phyloP scores from a whole-genome alignment of 352 stramenopile species.

The Peronospora farinosa region DNA sequence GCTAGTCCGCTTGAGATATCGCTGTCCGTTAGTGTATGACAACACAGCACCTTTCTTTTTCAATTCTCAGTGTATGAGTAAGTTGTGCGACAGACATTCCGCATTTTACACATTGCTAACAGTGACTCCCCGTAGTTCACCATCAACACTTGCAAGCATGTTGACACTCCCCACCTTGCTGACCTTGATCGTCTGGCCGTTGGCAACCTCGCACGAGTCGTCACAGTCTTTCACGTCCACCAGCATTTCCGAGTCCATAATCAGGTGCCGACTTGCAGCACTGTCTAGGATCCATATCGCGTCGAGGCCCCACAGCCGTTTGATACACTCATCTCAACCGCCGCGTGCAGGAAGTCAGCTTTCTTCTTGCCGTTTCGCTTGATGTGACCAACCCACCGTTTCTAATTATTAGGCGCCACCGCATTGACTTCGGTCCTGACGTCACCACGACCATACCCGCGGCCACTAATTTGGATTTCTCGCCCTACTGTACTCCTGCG shows the following conservation, averaged over 20 bases:
- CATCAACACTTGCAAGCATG: neutral
- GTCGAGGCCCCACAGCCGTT: neutral
- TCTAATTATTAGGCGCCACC: no score
- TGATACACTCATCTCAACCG: neutral
- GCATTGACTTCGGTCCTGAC: no score
- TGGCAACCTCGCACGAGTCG: neutral
- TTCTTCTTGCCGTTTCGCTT: neutral
- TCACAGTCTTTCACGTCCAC: neutral
- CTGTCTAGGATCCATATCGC: neutral
- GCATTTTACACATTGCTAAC: constrained; percentile 1
- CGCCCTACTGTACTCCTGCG: neutral
- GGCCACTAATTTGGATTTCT: neutral
- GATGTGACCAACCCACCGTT: neutral
- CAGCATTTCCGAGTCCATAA: neutral
- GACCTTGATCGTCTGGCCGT: neutral
- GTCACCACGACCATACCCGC: neutral
- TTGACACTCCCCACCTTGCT: neutral
- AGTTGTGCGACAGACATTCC: neutral
- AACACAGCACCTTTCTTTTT: neutral
- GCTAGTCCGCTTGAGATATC: neutral
- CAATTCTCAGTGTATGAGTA: constrained; percentile 1
- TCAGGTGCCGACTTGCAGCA: neutral
- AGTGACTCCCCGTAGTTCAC: neutral
- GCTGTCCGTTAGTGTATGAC: neutral
- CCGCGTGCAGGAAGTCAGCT: neutral